Evolutionary conservation across 2,329 filamentous ascomycete genomes (phyloP).

Genomic region (Fusarium euwallaceae): DNA sequence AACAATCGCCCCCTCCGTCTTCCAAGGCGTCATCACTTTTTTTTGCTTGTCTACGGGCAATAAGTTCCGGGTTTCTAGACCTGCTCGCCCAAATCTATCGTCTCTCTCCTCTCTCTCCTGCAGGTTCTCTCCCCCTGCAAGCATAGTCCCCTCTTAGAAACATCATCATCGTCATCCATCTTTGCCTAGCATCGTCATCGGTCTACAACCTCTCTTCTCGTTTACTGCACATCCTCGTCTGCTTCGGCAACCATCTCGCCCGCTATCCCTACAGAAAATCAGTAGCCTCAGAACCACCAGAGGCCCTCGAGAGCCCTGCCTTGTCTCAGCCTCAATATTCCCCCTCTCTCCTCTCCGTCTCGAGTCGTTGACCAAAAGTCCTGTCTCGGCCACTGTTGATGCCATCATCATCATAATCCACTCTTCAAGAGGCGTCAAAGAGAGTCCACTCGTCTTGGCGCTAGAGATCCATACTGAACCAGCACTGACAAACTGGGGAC

Average conservation of each 20-base stretch:
- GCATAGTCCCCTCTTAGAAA: slow-evolving; percentile 18
- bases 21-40: background rate
- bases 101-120: slow-evolving; percentile 23
- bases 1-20: background rate
- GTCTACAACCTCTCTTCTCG: background rate
- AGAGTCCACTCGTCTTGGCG: slow-evolving; percentile 3
- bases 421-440: slow-evolving; percentile 6
- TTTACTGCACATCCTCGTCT: slow-evolving; percentile 8
- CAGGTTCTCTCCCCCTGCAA: slow-evolving; percentile 18
- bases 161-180: slow-evolving; percentile 3
- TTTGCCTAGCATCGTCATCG: slow-evolving; percentile 17
- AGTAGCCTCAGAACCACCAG: background rate
- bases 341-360: background rate
- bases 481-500: background rate
- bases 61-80: slow-evolving; percentile 13
- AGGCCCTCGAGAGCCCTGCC: background rate
- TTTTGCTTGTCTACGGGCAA: background rate
- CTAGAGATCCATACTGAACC: slow-evolving; percentile 13
- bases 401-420: slow-evolving; percentile 37
- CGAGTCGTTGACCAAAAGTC: background rate
- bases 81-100: slow-evolving; percentile 11
- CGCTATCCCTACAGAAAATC: background rate
- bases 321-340: slow-evolving; percentile 25
- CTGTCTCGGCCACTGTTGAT: slow-evolving; percentile 9
- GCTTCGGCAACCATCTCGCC: slow-evolving; percentile 3